Base-by-base conservation (phyloP, 2,329 filamentous ascomycete genomes). In the Westerdykella sp. region DNA sequence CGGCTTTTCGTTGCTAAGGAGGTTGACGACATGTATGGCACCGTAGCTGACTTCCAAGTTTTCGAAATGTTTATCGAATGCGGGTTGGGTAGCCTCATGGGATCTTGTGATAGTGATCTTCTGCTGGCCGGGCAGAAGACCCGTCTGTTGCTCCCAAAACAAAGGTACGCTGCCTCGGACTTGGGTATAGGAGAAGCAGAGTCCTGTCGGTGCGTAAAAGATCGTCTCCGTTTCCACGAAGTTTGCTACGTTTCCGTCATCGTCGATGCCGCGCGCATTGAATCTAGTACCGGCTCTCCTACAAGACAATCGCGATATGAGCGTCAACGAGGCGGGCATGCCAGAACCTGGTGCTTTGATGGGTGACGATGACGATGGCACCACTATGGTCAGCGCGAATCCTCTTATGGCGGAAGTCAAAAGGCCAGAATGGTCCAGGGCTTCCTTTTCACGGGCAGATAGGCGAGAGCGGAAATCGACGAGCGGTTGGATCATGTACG, bases 211-310 rank as follows among this genome's bases (percentile, higher is more conserved):
- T 54, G 84, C 84, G 84, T 87, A 95, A 60, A 94, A 90, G 34
- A 91, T 81, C 0, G 89, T 95, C 69, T 98, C 93, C 0, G 89
- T 93, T 68, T 98, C 93, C n/a, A 97, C 93, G 67, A 95, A 98
- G 66, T 98, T 98, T 47, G 93, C 90, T 22, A 97, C 93, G 57
- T 97, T 88, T 12, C 93, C 93, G 60, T 97, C 89, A 63, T 98
- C 93, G 60, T 98, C 93, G 51, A 98, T 95, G 32, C 93, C 93
- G 54, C 93, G 79, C n/a, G 91, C 85, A 65, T 97, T 97, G 74
- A 97, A 98, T 34, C 93, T 80, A 13, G 93, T 98, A 16, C 93
- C 93, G 14, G 93, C 93, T 69, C 91, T 81, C 54, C 83, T 79
- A 60, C 90, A 97, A 2, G 93, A 97, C 31, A 97, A 74, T 25